Percentiles rank a stretch among this genome's conserved stretches.
phyloP scores from a whole-genome alignment of 805 yeast genomes.

The Danielia reshetovae region DNA sequence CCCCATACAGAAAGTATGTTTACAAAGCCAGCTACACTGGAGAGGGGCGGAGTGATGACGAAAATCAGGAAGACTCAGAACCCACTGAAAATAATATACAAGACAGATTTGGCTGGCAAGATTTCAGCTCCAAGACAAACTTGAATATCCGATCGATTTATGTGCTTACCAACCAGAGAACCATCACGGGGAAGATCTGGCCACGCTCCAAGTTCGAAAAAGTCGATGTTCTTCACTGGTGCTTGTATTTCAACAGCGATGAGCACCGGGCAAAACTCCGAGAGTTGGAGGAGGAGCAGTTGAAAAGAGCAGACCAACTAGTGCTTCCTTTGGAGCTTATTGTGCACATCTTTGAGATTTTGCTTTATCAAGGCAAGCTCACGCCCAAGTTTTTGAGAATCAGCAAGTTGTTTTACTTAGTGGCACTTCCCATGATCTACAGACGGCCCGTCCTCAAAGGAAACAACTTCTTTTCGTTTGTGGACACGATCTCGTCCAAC shows the following conservation, averaged over 20 bases:
- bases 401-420: slow-evolving; percentile 54
- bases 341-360: slow-evolving; percentile 26
- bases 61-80: not conserved
- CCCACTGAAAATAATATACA: slow-evolving; percentile 9
- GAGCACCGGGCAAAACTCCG: slow-evolving; percentile 17
- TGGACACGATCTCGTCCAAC: slow-evolving; percentile 57
- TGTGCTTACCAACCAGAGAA: slow-evolving; percentile 25
- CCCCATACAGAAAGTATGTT: slow-evolving; percentile 75
- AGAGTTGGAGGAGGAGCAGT: slow-evolving; percentile 10
- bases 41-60: slow-evolving; percentile 18
- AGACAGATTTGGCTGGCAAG: slow-evolving; percentile 18
- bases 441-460: slow-evolving; percentile 58
- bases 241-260: slow-evolving; percentile 24
- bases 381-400: slow-evolving; percentile 55
- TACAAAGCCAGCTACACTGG: slow-evolving; percentile 40
- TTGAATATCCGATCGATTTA: slow-evolving; percentile 30
- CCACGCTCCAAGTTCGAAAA: slow-evolving; percentile 50
- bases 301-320: slow-evolving; percentile 17
- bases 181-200: slow-evolving; percentile 34
- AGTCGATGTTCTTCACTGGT: slow-evolving; percentile 42
- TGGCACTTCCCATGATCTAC: slow-evolving; percentile 66
- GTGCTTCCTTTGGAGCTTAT: slow-evolving; percentile 35
- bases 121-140: slow-evolving; percentile 23
- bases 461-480: slow-evolving; percentile 67
- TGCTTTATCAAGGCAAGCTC: slow-evolving; percentile 25